A percentile compares a stretch with the other conserved stretches of the same genome.
Conservation (phyloP, 768 basidiomycete species). For the Boletus insuetus region DNA sequence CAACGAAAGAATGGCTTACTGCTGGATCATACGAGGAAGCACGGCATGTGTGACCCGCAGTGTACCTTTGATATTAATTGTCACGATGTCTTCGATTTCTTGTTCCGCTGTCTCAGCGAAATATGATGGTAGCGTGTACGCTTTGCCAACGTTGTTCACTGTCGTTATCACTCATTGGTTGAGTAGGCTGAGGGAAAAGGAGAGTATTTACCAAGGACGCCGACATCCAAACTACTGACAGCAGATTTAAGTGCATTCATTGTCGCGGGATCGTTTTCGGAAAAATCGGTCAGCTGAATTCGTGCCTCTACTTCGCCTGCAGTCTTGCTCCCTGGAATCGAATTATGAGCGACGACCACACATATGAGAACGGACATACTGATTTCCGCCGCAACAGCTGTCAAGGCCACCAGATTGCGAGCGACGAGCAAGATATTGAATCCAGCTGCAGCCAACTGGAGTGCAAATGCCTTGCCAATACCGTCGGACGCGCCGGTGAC, state of each 20-base stretch:
- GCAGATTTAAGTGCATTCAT: constrained; percentile 50
- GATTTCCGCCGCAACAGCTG: constrained; percentile 68
- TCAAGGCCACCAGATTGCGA: constrained; percentile 63
- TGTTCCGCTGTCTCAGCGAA: constrained; percentile 71
- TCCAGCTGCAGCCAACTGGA: constrained; percentile 85
- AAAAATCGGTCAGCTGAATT: constrained; percentile 74
- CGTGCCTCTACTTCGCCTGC: constrained; percentile 52
- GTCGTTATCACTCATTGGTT: not conserved
- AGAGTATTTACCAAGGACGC: constrained; percentile 64
- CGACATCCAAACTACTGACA: constrained; percentile 60
- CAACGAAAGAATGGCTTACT: constrained; percentile 37
- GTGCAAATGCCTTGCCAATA: constrained; percentile 90
- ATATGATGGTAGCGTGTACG: constrained; percentile 83
- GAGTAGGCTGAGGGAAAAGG: not conserved
- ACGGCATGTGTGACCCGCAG: constrained; percentile 76
- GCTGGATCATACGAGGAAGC: constrained; percentile 79
- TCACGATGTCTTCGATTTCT: constrained; percentile 81
- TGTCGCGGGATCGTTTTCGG: constrained; percentile 51
- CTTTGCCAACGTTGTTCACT: constrained; percentile 98
- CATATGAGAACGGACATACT: constrained; percentile 37
- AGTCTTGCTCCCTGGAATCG: constrained; percentile 36
- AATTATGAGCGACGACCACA: not conserved
- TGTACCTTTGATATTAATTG: constrained; percentile 82
- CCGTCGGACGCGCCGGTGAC: constrained; percentile 96
- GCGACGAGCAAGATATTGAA: constrained; percentile 88